Evolutionary conservation across 352 stramenopile genomes (phyloP).

Genomic region (Phytophthora cryptogea): DNA sequence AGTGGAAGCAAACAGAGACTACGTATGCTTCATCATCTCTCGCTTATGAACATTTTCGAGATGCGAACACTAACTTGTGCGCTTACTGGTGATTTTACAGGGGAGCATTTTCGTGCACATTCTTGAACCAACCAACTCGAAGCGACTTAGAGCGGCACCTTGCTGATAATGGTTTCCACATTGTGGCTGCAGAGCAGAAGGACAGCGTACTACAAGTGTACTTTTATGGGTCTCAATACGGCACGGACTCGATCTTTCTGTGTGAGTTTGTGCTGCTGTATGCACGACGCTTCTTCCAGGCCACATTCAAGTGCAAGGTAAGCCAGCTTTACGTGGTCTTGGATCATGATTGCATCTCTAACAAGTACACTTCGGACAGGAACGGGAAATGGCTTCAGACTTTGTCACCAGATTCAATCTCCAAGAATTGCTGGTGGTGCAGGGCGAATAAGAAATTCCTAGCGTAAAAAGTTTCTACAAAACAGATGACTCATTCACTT

Average conservation of each 20-base stretch:
- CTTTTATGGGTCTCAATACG: constrained; percentile 65
- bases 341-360: not conserved
- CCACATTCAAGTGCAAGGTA: constrained; percentile 85
- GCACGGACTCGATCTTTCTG: constrained; percentile 55
- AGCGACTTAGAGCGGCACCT: constrained; percentile 55
- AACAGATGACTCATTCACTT: not conserved
- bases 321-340: not conserved
- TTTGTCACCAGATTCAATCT: constrained; percentile 79
- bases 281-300: constrained; percentile 76
- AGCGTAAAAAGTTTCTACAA: not conserved
- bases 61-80: not conserved
- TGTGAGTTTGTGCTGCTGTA: constrained; percentile 82
- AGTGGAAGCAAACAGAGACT: constrained; percentile 70
- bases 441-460: constrained; percentile 19
- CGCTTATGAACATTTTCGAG: not conserved
- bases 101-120: constrained; percentile 76
- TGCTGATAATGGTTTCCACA: constrained; percentile 50
- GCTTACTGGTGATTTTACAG: constrained; percentile 24
- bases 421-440: constrained; percentile 58
- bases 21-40: constrained; percentile 42
- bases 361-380: constrained; percentile 31
- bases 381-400: constrained; percentile 52
- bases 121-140: constrained; percentile 56
- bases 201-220: constrained; percentile 70
- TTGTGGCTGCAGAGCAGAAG: constrained; percentile 55